Conservation (phyloP, 139 green algal genomes). For the Chlorella sp. region DNA sequence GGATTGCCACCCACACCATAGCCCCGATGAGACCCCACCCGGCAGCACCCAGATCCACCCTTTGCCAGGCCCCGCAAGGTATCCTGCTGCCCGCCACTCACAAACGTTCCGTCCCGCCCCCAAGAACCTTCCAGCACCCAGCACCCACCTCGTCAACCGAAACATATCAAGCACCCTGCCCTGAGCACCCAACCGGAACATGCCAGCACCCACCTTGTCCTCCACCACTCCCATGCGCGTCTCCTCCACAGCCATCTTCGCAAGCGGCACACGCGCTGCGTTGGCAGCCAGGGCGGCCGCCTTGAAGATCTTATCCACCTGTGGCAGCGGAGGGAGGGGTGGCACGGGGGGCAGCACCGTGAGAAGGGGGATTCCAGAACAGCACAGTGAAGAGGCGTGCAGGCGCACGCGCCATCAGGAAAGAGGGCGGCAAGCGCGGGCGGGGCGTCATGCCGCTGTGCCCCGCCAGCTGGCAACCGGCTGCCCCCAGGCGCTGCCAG, state of each 20-base stretch:
- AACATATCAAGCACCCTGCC: no score
- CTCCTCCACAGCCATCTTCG: constrained; percentile 74
- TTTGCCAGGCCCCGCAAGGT: no score
- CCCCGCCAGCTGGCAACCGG: neutral
- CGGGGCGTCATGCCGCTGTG: neutral
- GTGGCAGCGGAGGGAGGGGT: neutral
- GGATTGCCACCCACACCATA: neutral
- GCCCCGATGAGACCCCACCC: no score
- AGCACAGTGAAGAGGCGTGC: neutral
- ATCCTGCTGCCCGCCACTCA: neutral
- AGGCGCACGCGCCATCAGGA: neutral
- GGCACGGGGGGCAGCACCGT: neutral
- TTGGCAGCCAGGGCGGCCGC: constrained; percentile 63
- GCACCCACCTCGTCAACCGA: constrained; percentile 39
- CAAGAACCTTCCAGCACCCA: no score
- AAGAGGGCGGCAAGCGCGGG: neutral
- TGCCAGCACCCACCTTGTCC: constrained; percentile 38
- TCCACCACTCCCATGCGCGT: constrained; percentile 70
- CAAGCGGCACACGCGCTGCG: constrained; percentile 57
- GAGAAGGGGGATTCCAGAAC: neutral
- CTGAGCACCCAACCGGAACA: no score
- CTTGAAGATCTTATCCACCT: constrained; percentile 56
- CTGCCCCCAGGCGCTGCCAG: neutral
- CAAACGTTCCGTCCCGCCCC: no score
- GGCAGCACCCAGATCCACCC: neutral